Conservation (phyloP, 2,329 filamentous ascomycete genomes). For the Botrytis squamosa region DNA sequence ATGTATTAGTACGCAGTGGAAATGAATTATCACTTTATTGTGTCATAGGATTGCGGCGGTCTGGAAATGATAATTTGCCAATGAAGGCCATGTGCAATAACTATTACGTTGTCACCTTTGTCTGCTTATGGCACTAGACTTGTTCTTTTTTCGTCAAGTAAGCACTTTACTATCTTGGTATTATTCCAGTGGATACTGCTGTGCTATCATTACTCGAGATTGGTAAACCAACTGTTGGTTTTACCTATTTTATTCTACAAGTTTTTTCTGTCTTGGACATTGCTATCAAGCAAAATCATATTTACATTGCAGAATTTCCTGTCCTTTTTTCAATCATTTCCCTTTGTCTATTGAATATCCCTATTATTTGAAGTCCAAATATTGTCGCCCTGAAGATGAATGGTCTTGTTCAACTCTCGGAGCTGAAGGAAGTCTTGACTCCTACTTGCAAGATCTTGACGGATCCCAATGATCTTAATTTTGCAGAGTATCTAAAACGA, state of each 20-base stretch:
- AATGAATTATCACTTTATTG: background rate
- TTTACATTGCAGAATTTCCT: background rate
- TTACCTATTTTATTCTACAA: background rate
- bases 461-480: background rate
- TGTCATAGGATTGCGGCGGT: too few species aligned
- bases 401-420: background rate
- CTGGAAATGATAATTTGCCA: background rate
- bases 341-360: background rate
- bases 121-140: background rate
- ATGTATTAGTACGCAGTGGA: constrained; percentile 6
- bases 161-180: background rate
- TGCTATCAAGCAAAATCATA: background rate
- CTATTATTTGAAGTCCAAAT: background rate
- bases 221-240: background rate
- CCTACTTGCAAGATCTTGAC: constrained; percentile 1
- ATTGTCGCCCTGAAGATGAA: background rate
- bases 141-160: background rate
- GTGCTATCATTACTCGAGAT: background rate
- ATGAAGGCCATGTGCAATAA: background rate
- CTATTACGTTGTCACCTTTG: background rate
- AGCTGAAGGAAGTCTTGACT: background rate
- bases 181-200: background rate
- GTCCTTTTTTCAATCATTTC: background rate
- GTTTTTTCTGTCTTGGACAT: background rate
- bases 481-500: constrained; percentile 19